phyloP scores from a whole-genome alignment of 257 asterid genomes.

The Sherardia arvensis region DNA sequence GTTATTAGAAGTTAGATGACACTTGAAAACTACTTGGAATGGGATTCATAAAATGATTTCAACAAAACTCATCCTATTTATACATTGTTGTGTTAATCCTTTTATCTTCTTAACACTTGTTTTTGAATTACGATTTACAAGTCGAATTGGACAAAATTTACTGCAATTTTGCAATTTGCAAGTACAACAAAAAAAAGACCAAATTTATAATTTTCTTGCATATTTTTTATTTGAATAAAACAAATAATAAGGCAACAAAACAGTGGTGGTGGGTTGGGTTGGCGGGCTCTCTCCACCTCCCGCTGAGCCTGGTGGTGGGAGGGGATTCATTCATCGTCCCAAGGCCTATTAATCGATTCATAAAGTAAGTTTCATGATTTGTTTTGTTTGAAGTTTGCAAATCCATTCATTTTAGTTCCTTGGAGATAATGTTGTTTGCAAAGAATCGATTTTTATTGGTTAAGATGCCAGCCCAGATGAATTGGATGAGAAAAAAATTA shows the following conservation, averaged over 20 bases:
- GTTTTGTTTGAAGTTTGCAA: neutral
- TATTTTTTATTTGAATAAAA: neutral
- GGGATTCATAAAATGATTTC: too few relatives aligned
- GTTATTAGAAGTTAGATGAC: too few relatives aligned
- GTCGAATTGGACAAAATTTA: too few relatives aligned
- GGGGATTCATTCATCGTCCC: neutral
- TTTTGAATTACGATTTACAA: too few relatives aligned
- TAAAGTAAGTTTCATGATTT: neutral
- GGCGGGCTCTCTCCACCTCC: conserved; percentile 5
- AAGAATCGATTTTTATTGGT: neutral
- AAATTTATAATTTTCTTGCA: too few relatives aligned
- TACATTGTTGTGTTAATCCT: too few relatives aligned
- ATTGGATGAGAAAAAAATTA: neutral
- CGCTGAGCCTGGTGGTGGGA: conserved; percentile 6
- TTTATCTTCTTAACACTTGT: too few relatives aligned
- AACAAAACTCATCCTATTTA: too few relatives aligned
- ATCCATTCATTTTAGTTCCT: neutral
- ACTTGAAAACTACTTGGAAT: too few relatives aligned
- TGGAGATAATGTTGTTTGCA: neutral
- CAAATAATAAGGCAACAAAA: neutral
- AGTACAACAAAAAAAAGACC: too few relatives aligned
- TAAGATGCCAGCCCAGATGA: neutral
- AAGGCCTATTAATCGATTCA: neutral
- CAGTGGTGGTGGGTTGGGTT: neutral
- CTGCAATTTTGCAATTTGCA: too few relatives aligned